These are phyloP conservation scores for Chlorella sorokiniana DNA, from an alignment of 139 green algal genomes.

Conservation along the genomic window DNA sequence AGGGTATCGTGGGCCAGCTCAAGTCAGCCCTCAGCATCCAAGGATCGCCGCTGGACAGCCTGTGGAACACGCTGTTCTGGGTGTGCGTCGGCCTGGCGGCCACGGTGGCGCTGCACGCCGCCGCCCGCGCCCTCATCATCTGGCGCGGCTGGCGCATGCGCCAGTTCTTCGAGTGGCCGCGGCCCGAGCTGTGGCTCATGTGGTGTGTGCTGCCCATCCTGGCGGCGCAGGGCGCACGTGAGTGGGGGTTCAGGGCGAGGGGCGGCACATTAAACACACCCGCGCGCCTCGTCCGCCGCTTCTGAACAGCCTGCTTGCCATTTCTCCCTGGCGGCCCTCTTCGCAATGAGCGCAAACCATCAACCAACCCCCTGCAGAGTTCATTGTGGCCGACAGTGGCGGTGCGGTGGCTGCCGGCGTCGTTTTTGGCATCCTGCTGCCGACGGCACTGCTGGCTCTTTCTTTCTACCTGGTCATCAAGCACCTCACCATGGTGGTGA, in stretches of 20 bases:
- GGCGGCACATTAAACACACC: not conserved
- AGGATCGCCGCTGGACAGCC: no score
- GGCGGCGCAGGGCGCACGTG: slow-evolving; percentile 7
- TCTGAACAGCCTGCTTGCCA: not conserved
- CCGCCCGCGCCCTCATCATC: not conserved
- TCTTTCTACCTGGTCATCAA: slow-evolving; percentile 8
- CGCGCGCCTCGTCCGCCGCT: not conserved
- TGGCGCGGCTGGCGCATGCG: not conserved
- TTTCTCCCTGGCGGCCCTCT: not conserved
- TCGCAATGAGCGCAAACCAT: not conserved
- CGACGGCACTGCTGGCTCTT: not conserved
- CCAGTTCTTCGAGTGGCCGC: slow-evolving; percentile 8
- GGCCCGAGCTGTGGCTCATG: slow-evolving; percentile 11
- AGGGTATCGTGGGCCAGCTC: no score
- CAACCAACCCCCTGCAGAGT: not conserved
- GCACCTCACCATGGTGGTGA: slow-evolving; percentile 24
- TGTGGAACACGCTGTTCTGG: slow-evolving; percentile 11
- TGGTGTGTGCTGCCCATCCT: slow-evolving; percentile 11
- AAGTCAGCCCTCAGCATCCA: no score
- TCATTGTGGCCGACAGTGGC: not conserved
- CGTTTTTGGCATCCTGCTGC: slow-evolving; percentile 7
- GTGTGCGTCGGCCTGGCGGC: not conserved
- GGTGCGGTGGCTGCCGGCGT: not conserved
- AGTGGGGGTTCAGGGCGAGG: not conserved
- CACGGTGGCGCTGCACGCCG: not conserved